phyloP scores from a whole-genome alignment of 139 green algal species.

The Coccomyxa sp. region DNA sequence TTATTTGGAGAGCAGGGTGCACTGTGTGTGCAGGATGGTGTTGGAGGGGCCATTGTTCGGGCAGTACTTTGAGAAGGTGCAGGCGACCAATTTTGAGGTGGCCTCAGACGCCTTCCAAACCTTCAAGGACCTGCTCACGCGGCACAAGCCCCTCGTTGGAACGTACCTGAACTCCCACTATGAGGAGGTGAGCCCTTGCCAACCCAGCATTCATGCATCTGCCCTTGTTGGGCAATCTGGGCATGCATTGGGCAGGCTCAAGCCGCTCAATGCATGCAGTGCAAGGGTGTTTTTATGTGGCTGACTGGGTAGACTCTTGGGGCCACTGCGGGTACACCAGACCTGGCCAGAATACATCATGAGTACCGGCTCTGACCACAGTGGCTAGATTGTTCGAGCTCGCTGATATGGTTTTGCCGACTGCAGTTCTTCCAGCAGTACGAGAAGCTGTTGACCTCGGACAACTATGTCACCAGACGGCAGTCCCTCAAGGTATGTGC shows the following conservation, averaged over 20 bases:
- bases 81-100: conserved; percentile 89
- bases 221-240: too few relatives aligned
- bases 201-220: too few relatives aligned
- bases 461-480: conserved; percentile 91
- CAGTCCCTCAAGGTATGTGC: conserved; percentile 79
- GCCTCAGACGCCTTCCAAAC: conserved; percentile 87
- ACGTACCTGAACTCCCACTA: conserved; percentile 59
- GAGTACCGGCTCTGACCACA: too few relatives aligned
- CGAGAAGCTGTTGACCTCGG: conserved; percentile 64
- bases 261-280: too few relatives aligned
- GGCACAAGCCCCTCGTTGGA: conserved; percentile 76
- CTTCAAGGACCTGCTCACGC: conserved; percentile 88
- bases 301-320: too few relatives aligned
- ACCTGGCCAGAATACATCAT: too few relatives aligned
- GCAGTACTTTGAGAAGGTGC: conserved; percentile 77
- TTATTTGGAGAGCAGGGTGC: too few relatives aligned
- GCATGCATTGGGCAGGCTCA: too few relatives aligned
- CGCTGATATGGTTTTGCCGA: too few relatives aligned
- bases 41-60: conserved; percentile 49
- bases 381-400: too few relatives aligned
- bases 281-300: too few relatives aligned
- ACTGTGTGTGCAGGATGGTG: conserved; percentile 38
- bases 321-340: too few relatives aligned
- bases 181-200: conserved; percentile 34
- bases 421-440: conserved; percentile 80